Conservation (phyloP, 1,284 basidiomycete genomes). For the Chiua sp. region DNA sequence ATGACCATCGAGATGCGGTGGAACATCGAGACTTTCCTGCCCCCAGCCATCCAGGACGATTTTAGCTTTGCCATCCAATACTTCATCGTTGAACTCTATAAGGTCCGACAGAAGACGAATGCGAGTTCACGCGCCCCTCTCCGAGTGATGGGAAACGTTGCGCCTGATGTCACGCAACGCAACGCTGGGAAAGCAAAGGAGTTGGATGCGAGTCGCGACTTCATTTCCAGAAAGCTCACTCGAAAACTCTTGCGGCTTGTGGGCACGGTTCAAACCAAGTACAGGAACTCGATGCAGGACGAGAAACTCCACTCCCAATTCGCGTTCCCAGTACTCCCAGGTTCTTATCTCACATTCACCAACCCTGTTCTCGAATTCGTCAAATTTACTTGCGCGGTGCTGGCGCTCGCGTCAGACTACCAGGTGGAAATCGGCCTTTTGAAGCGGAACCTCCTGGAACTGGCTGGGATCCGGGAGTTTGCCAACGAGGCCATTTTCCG, state of each 20-base stretch:
- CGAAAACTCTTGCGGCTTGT: slow-evolving; percentile 82
- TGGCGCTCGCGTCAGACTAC: slow-evolving; percentile 79
- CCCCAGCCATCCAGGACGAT: slow-evolving; percentile 80
- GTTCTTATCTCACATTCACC: slow-evolving; percentile 76
- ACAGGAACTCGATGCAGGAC: slow-evolving; percentile 65
- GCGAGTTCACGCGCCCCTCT: slow-evolving; percentile 72
- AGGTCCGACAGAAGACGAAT: slow-evolving; percentile 72
- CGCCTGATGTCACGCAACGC: slow-evolving; percentile 65
- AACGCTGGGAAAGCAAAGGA: slow-evolving; percentile 78
- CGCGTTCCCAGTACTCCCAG: slow-evolving; percentile 88
- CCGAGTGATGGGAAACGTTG: slow-evolving; percentile 72
- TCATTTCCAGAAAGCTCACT: slow-evolving; percentile 84
- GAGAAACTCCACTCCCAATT: slow-evolving; percentile 66
- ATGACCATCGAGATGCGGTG: slow-evolving; percentile 88
- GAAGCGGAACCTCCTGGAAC: slow-evolving; percentile 89
- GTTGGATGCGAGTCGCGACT: slow-evolving; percentile 68
- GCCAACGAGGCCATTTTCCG: slow-evolving; percentile 83
- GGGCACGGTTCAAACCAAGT: slow-evolving; percentile 67
- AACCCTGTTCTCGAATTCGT: slow-evolving; percentile 91
- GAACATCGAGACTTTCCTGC: slow-evolving; percentile 95
- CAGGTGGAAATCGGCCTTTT: slow-evolving; percentile 88
- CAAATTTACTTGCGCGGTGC: slow-evolving; percentile 88
- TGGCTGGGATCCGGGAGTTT: slow-evolving; percentile 91
- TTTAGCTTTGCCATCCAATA: slow-evolving; percentile 81
- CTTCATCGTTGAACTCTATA: slow-evolving; percentile 89